phyloP scores from a whole-genome alignment of 495 filamentous ascomycete species.

The Aspergillus ellipticus region DNA sequence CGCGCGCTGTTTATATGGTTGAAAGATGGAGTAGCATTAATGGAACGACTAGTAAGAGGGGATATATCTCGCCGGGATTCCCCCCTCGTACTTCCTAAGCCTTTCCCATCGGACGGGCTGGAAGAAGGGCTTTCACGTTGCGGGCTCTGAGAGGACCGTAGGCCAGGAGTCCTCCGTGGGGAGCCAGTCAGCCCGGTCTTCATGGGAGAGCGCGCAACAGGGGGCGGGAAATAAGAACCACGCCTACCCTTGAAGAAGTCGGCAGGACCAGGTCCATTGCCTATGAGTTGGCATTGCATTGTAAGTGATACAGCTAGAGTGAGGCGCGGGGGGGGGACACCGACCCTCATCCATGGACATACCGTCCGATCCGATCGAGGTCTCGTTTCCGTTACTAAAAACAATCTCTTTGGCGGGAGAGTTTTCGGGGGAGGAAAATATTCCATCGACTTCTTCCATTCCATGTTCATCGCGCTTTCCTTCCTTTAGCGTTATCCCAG shows the following conservation, averaged over 20 bases:
- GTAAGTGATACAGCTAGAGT: not conserved
- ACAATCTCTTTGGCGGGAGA: slow-evolving; percentile 43
- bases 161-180: slow-evolving; percentile 39
- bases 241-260: slow-evolving; percentile 39
- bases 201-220: slow-evolving; percentile 41
- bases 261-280: slow-evolving; percentile 39
- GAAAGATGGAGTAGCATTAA: slow-evolving; percentile 29
- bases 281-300: slow-evolving; percentile 14
- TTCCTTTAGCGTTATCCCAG: slow-evolving; percentile 78
- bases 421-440: slow-evolving; percentile 86
- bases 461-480: slow-evolving; percentile 87
- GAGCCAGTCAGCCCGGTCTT: slow-evolving; percentile 42
- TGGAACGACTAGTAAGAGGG: slow-evolving; percentile 34
- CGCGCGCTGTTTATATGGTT: slow-evolving; percentile 41
- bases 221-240: slow-evolving; percentile 28
- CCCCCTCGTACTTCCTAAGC: slow-evolving; percentile 15
- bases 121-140: slow-evolving; percentile 31
- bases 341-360: slow-evolving; percentile 50
- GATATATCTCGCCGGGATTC: slow-evolving; percentile 29
- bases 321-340: slow-evolving; percentile 3
- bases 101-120: slow-evolving; percentile 38
- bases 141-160: slow-evolving; percentile 39
- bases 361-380: slow-evolving; percentile 38
- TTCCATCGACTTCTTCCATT: slow-evolving; percentile 75
- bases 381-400: slow-evolving; percentile 25